A percentile compares a stretch with the other conserved stretches of the same genome.
Evolutionary conservation across 805 yeast genomes (phyloP).

Genomic region (Candida ovalis): DNA sequence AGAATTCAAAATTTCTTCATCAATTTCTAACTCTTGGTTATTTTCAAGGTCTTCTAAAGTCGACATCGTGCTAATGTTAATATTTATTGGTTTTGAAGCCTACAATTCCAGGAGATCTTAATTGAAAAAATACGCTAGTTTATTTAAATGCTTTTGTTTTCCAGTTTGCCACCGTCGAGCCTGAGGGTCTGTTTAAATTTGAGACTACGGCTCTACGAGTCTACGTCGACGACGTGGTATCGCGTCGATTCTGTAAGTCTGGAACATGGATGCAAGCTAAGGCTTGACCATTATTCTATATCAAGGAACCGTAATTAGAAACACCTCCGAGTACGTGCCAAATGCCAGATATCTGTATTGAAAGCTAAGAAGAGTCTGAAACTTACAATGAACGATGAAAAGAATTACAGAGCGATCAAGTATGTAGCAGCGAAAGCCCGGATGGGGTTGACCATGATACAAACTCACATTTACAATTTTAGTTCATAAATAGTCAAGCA

Average conservation of each 20-base stretch:
- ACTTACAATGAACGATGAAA: too few species aligned
- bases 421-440: too few species aligned
- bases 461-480: too few species aligned
- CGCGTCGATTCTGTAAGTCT: neutral
- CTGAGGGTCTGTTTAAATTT: too few species aligned
- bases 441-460: too few species aligned
- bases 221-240: neutral
- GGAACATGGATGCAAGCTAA: neutral
- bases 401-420: too few species aligned
- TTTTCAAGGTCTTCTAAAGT: slow-evolving; percentile 79
- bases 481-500: too few species aligned
- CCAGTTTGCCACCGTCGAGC: neutral
- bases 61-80: slow-evolving; percentile 54
- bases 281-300: too few species aligned
- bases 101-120: neutral
- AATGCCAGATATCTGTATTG: too few species aligned
- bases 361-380: too few species aligned
- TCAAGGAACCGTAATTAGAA: too few species aligned
- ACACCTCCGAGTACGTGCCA: too few species aligned
- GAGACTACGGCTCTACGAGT: neutral
- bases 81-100: neutral
- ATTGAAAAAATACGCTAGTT: neutral
- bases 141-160: neutral
- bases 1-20: slow-evolving; percentile 73
- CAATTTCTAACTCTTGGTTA: slow-evolving; percentile 57